Evolutionary conservation across 805 yeast species (phyloP), one percentile per base, ranked within the genome.

Genomic region (Torulaspora indica): DNA sequence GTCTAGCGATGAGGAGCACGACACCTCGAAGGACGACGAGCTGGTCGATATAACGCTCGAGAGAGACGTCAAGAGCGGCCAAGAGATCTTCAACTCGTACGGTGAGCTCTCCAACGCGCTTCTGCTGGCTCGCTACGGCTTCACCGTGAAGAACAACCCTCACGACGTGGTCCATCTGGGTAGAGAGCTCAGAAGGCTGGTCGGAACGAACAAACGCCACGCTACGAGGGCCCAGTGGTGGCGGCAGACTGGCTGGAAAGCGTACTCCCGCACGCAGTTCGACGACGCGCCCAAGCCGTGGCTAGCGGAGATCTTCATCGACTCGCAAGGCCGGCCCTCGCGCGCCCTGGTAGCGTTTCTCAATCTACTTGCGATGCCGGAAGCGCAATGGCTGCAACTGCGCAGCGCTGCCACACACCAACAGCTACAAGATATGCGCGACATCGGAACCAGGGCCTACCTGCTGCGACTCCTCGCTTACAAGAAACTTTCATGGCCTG

Each of bases 81-180:
- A 69, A 9, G 96, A 91, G 57, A 57, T 91, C 10, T 85, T 81
- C 69, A 89, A 87, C 64, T 80, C 93, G 0, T 90, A 89, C 55
- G 97, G 96, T 0, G 82, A 80, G 22, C 69, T 82, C 31, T 66
- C 81, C 12, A 87, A 85, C 53, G 71, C 84, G 0, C 73, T 77
- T 29, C 66, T 90, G 32, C 61, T 89, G 10, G 78, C 89, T 10
- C 74, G 85, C 45, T 90, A 89, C 60, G 96, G 96, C 1, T 89
- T 90, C 60, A 76, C 81, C 8, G 68, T 75, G 29, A 66, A 70
- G 39, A 66, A 68, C n/a, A 78, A 80, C 51, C 67, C 69, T 1
- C 72, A 76, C 54, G 88, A 84, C 52, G 58, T 73, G 2, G 75
- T 84, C 9, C 71, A 78, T 42, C 58, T 86, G n/a, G 79, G 82